Conservation (phyloP, 768 basidiomycete genomes). For the Tylopilus sp. region DNA sequence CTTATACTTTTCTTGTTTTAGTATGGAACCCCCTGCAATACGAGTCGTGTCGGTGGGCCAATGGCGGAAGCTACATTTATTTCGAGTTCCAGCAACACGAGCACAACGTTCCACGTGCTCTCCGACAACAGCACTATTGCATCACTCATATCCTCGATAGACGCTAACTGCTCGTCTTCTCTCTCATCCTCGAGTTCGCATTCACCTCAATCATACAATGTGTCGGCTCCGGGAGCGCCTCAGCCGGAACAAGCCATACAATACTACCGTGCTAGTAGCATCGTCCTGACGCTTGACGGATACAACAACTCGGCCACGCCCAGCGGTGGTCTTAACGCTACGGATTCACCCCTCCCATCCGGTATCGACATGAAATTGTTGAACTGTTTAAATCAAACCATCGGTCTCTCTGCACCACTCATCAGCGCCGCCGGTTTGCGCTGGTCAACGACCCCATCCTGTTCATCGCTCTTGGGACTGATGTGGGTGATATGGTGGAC, state of each 20-base stretch:
- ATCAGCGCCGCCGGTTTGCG: slow-evolving; percentile 34
- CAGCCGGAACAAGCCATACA: slow-evolving; percentile 57
- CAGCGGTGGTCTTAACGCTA: slow-evolving; percentile 34
- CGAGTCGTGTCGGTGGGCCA: slow-evolving; percentile 48
- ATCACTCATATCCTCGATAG: slow-evolving; percentile 41
- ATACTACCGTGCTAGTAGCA: slow-evolving; percentile 66
- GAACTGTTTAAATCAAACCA: slow-evolving; percentile 59
- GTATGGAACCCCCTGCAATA: slow-evolving; percentile 46
- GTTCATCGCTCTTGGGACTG: slow-evolving; percentile 9
- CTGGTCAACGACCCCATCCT: slow-evolving; percentile 4
- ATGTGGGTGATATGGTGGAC: slow-evolving; percentile 19
- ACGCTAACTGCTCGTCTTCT: slow-evolving; percentile 40
- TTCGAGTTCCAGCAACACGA: slow-evolving; percentile 36
- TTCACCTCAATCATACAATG: slow-evolving; percentile 32
- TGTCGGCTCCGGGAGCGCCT: slow-evolving; percentile 24
- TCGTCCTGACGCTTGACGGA: slow-evolving; percentile 58
- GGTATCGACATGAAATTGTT: slow-evolving; percentile 49
- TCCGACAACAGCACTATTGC: slow-evolving; percentile 46
- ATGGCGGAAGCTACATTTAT: slow-evolving; percentile 37
- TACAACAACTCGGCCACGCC: slow-evolving; percentile 62
- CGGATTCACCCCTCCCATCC: slow-evolving; percentile 50
- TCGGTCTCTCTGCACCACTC: slow-evolving; percentile 56
- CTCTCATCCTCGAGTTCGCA: slow-evolving; percentile 34
- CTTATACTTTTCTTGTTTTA: slow-evolving; percentile 28
- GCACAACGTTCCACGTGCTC: slow-evolving; percentile 44